Evolutionary conservation across 805 yeast species (phyloP).

Genomic region (Nakazawaea populi): DNA sequence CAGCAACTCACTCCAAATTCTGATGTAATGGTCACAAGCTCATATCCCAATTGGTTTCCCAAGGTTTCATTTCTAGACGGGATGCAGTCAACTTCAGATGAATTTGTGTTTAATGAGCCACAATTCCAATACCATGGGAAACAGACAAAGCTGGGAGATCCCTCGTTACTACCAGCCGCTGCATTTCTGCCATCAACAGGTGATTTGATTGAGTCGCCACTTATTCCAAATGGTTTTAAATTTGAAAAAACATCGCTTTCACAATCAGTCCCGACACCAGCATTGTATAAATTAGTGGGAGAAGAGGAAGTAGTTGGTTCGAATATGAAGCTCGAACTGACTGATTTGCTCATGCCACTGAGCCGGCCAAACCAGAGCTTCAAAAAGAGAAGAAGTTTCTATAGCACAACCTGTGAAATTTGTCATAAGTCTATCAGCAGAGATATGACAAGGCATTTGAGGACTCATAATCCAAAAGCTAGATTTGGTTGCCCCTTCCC

Average conservation of each 20-base stretch:
- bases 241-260: background rate
- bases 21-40: no score
- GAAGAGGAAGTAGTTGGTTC: background rate
- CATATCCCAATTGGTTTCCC: no score
- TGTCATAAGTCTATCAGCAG: constrained; percentile 41
- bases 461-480: constrained; percentile 53
- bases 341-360: background rate
- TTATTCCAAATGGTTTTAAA: background rate
- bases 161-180: background rate
- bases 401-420: background rate
- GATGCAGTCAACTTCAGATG: no score
- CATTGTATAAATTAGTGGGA: background rate
- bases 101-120: background rate
- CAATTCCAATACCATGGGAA: background rate
- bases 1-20: no score
- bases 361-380: background rate
- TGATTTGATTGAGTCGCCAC: background rate
- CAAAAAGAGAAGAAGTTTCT: background rate
- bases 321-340: background rate
- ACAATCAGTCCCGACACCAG: background rate
- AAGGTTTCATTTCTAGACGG: no score
- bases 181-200: constrained; percentile 5
- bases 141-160: background rate
- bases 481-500: constrained; percentile 58
- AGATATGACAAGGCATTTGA: constrained; percentile 56